phyloP scores from a whole-genome alignment of 352 stramenopile species.

The Phytophthora ohioensis region DNA sequence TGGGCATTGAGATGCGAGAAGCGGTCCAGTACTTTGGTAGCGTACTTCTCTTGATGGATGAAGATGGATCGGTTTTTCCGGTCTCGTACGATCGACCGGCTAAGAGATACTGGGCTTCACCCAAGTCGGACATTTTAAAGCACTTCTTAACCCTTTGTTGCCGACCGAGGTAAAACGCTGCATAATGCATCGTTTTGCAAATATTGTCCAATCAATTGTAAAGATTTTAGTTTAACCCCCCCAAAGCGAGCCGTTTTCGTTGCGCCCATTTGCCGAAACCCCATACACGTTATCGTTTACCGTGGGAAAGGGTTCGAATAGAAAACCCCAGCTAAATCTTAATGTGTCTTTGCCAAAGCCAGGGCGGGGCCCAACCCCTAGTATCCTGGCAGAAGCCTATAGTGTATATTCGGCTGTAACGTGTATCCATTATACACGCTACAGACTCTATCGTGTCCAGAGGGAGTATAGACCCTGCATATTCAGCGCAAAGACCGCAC shows the following conservation, averaged over 20 bases:
- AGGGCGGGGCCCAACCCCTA: not conserved
- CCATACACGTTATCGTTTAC: slow-evolving; percentile 1
- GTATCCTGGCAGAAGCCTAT: not conserved
- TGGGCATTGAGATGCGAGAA: not conserved
- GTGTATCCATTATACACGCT: not conserved
- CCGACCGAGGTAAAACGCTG: no score
- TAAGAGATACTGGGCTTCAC: not conserved
- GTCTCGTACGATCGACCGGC: not conserved
- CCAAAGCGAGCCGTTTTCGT: not conserved
- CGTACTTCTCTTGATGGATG: not conserved
- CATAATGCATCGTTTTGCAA: no score
- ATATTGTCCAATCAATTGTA: no score
- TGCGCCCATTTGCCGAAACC: slow-evolving; percentile 9
- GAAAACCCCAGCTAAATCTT: not conserved
- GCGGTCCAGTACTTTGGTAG: not conserved
- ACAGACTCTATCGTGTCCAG: not conserved
- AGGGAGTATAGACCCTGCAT: not conserved
- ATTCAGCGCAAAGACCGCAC: not conserved
- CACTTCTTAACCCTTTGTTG: not conserved
- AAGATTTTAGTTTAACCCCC: no score
- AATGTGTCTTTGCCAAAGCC: slow-evolving; percentile 1
- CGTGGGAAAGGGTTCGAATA: not conserved
- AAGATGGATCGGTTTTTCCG: not conserved
- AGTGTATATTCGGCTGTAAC: not conserved
- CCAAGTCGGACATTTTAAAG: not conserved